Conservation (phyloP, 805 yeast genomes). For the Lachancea waltii region DNA sequence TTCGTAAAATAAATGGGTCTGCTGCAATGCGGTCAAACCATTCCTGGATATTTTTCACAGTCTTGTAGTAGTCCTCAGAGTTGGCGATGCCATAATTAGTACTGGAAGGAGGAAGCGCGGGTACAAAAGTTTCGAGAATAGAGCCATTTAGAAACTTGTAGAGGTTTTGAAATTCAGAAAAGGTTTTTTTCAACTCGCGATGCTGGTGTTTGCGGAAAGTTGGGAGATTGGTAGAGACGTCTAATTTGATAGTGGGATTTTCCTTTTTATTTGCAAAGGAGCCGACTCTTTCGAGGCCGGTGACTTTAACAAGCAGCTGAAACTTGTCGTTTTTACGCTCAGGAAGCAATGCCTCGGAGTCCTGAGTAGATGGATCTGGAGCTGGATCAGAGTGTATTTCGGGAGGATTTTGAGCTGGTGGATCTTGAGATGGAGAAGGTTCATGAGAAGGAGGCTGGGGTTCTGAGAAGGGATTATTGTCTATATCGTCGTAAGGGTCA, state of each 20-base stretch:
- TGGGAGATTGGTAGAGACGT: conserved; percentile 62
- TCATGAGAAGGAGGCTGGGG: conserved; percentile 10
- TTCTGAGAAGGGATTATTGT: conserved; percentile 57
- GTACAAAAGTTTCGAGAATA: conserved; percentile 88
- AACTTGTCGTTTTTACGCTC: conserved; percentile 21
- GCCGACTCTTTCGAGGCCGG: conserved; percentile 63
- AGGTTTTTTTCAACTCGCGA: conserved; percentile 73
- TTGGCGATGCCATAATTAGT: conserved; percentile 81
- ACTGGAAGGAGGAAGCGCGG: conserved; percentile 69
- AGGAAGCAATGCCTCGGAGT: conserved; percentile 8
- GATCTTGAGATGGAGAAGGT: conserved; percentile 10
- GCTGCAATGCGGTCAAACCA: conserved; percentile 75
- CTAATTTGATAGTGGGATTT: conserved; percentile 75
- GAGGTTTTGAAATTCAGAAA: conserved; percentile 66
- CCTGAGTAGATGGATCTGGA: too few species aligned
- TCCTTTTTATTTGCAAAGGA: conserved; percentile 48
- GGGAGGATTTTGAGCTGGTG: background rate
- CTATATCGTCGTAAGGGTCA: conserved; percentile 42
- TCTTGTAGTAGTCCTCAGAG: conserved; percentile 63
- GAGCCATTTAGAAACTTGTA: conserved; percentile 73
- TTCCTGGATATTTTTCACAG: conserved; percentile 57
- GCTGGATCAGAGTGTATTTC: too few species aligned
- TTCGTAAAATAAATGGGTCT: conserved; percentile 77
- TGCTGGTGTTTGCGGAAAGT: conserved; percentile 65
- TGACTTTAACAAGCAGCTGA: conserved; percentile 49